Evolutionary conservation across 2,329 filamentous ascomycete genomes (phyloP), one percentile per base, ranked within the genome.

Genomic region (Amphichorda felina): DNA sequence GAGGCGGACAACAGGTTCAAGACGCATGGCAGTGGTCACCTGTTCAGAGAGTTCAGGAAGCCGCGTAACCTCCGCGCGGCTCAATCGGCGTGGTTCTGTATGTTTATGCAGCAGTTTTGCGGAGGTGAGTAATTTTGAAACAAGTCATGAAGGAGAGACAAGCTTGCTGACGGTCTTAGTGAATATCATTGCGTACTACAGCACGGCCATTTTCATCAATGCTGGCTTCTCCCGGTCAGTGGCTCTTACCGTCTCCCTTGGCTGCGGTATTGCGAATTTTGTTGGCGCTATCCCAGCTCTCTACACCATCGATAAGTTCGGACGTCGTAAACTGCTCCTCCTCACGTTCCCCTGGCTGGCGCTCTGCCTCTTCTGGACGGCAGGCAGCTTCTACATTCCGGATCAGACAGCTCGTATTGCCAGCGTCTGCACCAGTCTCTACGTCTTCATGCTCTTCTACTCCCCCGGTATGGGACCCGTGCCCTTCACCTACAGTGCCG

Each of bases 321-420:
- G 75, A 2, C 70, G 75, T 11, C 67, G 76, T 5, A 59, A 66
- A 5, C 56, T 80, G 6, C 59, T 79, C 3, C 53, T 79, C 2
- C 70, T 74, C 42, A 80, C 76, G 1, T 79, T 80, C 44, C 76
- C 75, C 2, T 64, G 75, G 41, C 78, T 79, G 73, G 66, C 33
- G 13, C 8, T 35, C 15, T 31, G 18, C 18, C 37, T 68, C 45
- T 61, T 56, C 40, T 63, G 68, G 15, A 40, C 43, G 30, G 38
- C 2, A 61, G 66, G 38, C 34, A 26, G 29, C 25, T 34, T 28
- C 18, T 28, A 18, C 25, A 21, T 15, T 17, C 14, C 16, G 16
- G 8, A 36, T 29, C 10, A 24, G 2, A 42, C 38, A 4, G 44
- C 43, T 4, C 45, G 43, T 13, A 41, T 54, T 21, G 50, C 42